These are phyloP conservation scores for Fusarium sp. DNA, from an alignment of 2,329 filamentous ascomycete genomes.

Conservation along the genomic window DNA sequence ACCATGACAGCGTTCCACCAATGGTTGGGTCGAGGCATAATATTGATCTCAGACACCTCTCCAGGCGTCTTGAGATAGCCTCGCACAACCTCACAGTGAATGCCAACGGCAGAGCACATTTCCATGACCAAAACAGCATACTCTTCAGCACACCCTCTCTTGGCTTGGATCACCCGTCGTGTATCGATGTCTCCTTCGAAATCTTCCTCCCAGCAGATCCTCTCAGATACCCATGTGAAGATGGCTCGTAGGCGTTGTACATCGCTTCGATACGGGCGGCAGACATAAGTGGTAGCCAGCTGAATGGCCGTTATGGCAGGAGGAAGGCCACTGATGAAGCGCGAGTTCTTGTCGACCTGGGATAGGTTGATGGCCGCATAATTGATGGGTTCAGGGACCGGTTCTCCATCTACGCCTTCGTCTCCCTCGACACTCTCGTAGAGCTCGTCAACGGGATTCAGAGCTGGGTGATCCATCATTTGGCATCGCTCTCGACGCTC, in stretches of 20 bases:
- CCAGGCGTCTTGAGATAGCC: slow-evolving; percentile 93
- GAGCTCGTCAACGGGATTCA: slow-evolving; percentile 89
- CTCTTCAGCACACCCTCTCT: slow-evolving; percentile 85
- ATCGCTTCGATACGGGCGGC: slow-evolving; percentile 91
- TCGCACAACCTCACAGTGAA: slow-evolving; percentile 84
- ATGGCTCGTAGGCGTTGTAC: slow-evolving; percentile 92
- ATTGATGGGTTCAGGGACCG: slow-evolving; percentile 82
- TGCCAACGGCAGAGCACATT: slow-evolving; percentile 90
- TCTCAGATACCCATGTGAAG: slow-evolving; percentile 97
- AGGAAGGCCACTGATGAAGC: slow-evolving; percentile 85
- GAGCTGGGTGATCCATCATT: slow-evolving; percentile 89
- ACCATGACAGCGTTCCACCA: slow-evolving; percentile 97
- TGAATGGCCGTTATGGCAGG: slow-evolving; percentile 81
- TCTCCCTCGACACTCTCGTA: slow-evolving; percentile 87
- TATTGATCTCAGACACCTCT: slow-evolving; percentile 79
- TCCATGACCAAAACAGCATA: slow-evolving; percentile 87
- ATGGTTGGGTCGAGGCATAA: slow-evolving; percentile 88
- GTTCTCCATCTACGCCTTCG: slow-evolving; percentile 83
- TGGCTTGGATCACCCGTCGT: slow-evolving; percentile 80
- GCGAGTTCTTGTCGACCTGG: slow-evolving; percentile 93
- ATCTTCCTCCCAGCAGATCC: slow-evolving; percentile 94
- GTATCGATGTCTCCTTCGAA: slow-evolving; percentile 87
- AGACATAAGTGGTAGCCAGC: slow-evolving; percentile 89
- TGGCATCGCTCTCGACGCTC: slow-evolving; percentile 90
- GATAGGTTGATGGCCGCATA: slow-evolving; percentile 80